These are phyloP conservation scores for Penstemon newberryi DNA, from an alignment of 257 asterid genomes.

Conservation along the genomic window DNA sequence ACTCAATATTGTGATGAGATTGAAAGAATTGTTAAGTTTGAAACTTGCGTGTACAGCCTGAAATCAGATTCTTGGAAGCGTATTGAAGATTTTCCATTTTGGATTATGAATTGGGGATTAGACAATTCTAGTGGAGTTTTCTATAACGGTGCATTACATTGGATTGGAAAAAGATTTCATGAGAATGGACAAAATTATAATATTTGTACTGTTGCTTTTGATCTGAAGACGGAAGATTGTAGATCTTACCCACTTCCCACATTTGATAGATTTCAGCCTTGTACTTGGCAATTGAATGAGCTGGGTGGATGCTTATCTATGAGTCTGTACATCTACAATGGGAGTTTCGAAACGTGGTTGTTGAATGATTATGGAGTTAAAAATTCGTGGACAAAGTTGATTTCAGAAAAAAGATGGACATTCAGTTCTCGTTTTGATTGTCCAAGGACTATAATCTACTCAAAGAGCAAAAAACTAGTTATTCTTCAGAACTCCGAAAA, in stretches of 20 bases:
- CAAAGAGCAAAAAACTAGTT: too few species aligned
- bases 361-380: too few species aligned
- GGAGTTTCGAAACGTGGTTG: background rate
- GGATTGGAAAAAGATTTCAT: background rate
- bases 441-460: too few species aligned
- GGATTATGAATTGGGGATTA: too few species aligned
- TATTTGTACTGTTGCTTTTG: background rate
- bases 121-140: too few species aligned
- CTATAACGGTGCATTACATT: too few species aligned
- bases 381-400: too few species aligned
- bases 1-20: conserved; percentile 8
- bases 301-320: conserved; percentile 7
- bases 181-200: background rate
- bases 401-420: background rate
- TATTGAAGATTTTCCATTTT: too few species aligned
- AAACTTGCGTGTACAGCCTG: conserved; percentile 13
- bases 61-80: conserved; percentile 6
- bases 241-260: background rate
- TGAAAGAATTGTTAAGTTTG: background rate
- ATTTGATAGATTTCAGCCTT: background rate
- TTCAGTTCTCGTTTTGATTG: too few species aligned
- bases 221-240: conserved; percentile 11
- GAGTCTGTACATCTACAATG: background rate
- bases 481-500: too few species aligned
- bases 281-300: background rate